These are phyloP conservation scores for Condylostoma magnum DNA, from an alignment of 169 alveolate species.

Conservation along the genomic window DNA sequence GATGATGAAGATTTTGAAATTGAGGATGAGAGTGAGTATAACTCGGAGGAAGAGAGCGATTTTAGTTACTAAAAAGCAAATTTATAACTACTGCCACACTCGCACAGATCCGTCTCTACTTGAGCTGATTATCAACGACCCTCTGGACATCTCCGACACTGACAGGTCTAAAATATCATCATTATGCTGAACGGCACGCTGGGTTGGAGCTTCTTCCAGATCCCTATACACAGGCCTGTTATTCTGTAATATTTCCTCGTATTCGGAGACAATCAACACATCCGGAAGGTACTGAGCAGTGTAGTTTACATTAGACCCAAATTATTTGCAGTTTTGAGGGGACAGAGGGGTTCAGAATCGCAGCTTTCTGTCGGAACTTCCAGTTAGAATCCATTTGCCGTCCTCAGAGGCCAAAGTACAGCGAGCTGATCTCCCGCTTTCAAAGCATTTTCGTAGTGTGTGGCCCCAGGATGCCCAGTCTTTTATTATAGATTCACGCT, in stretches of 20 bases:
- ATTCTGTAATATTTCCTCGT: not conserved
- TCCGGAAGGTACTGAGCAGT: not conserved
- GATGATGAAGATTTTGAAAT: no score
- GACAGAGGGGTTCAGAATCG: conserved; percentile 2
- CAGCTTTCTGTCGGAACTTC: conserved; percentile 2
- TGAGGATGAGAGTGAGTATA: no score
- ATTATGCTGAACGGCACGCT: conserved; percentile 12
- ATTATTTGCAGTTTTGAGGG: not conserved
- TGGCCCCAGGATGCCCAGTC: conserved; percentile 13
- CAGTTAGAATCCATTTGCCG: not conserved
- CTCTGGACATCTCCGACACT: not conserved
- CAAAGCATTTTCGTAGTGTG: conserved; percentile 11
- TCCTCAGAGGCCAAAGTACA: not conserved
- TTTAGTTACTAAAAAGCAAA: no score
- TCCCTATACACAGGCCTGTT: no score
- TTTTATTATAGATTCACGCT: not conserved
- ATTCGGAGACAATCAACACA: not conserved
- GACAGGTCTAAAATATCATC: conserved; percentile 18
- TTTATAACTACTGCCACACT: conserved; percentile 23
- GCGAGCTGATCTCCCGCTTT: not conserved
- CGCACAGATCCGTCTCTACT: conserved; percentile 26
- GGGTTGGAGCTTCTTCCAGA: conserved; percentile 3
- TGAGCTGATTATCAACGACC: not conserved
- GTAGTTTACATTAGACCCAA: conserved; percentile 1
- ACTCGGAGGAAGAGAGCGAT: no score